Conservation (phyloP, 345 rosid genomes). For the Alliaria petiolata region DNA sequence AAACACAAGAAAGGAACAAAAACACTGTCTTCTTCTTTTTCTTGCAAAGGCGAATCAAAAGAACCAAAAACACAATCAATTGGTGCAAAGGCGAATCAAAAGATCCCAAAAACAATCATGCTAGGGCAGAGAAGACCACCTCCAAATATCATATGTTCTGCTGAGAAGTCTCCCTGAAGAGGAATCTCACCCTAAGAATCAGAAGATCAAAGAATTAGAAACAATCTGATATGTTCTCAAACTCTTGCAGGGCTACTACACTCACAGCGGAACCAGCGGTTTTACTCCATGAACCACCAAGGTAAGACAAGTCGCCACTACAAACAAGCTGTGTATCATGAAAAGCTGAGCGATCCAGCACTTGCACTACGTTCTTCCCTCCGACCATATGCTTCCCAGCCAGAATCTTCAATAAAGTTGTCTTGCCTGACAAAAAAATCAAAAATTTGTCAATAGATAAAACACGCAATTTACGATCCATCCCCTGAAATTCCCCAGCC, state of each 20-base stretch:
- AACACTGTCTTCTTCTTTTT: background rate
- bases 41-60: too few relatives aligned
- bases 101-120: background rate
- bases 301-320: slow-evolving; percentile 80
- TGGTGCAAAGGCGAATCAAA: too few relatives aligned
- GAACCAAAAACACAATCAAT: too few relatives aligned
- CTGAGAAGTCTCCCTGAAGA: slow-evolving; percentile 96
- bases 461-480: background rate
- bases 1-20: background rate
- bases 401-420: slow-evolving; percentile 75
- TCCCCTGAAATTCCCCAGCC: background rate
- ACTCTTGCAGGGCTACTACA: background rate
- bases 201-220: background rate
- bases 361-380: slow-evolving; percentile 80
- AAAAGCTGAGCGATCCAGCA: slow-evolving; percentile 73
- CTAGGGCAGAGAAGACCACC: slow-evolving; percentile 39
- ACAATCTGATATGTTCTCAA: background rate
- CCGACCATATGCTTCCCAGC: slow-evolving; percentile 98
- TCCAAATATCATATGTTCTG: slow-evolving; percentile 98
- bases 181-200: slow-evolving; percentile 74
- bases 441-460: background rate
- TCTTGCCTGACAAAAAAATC: slow-evolving; percentile 49
- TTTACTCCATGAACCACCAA: slow-evolving; percentile 98
- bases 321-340: slow-evolving; percentile 93
- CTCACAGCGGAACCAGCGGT: slow-evolving; percentile 87